These are phyloP conservation scores for Inonotus obliquus DNA, from an alignment of 1,284 basidiomycete genomes.

Conservation along the genomic window DNA sequence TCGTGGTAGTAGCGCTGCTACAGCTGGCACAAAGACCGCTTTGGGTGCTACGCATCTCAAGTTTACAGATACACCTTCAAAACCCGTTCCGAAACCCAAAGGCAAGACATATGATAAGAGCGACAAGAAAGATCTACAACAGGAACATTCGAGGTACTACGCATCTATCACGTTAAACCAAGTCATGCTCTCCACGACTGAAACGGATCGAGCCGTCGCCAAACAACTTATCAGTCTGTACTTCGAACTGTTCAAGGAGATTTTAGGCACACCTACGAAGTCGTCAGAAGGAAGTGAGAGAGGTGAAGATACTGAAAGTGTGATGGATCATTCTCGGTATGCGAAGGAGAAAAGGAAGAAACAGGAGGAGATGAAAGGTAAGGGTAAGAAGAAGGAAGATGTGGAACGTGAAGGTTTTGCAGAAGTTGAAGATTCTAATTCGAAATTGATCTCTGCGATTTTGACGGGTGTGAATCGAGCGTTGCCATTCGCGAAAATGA, in stretches of 20 bases:
- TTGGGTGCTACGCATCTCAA: conserved; percentile 35
- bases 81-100: conserved; percentile 26
- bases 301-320: conserved; percentile 33
- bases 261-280: conserved; percentile 57
- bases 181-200: conserved; percentile 69
- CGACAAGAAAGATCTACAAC: conserved; percentile 30
- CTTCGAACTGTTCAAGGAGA: conserved; percentile 92
- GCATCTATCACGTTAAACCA: conserved; percentile 93
- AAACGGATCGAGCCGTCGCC: conserved; percentile 73
- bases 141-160: conserved; percentile 80
- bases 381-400: conserved; percentile 37
- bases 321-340: conserved; percentile 31
- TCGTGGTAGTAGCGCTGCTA: conserved; percentile 34
- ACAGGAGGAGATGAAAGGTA: conserved; percentile 26
- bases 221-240: conserved; percentile 85
- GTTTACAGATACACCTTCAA: conserved; percentile 29
- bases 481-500: conserved; percentile 83
- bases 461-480: conserved; percentile 95
- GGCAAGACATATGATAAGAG: conserved; percentile 24
- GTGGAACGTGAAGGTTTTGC: conserved; percentile 57
- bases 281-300: conserved; percentile 26
- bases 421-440: conserved; percentile 77
- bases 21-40: conserved; percentile 24
- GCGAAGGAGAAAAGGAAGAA: conserved; percentile 32
- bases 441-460: conserved; percentile 86